Percentiles rank a stretch among this genome's conserved stretches.
These are phyloP conservation scores for Crithidia sp. DNA, from an alignment of 208 protist genomes.

Conservation along the genomic window DNA sequence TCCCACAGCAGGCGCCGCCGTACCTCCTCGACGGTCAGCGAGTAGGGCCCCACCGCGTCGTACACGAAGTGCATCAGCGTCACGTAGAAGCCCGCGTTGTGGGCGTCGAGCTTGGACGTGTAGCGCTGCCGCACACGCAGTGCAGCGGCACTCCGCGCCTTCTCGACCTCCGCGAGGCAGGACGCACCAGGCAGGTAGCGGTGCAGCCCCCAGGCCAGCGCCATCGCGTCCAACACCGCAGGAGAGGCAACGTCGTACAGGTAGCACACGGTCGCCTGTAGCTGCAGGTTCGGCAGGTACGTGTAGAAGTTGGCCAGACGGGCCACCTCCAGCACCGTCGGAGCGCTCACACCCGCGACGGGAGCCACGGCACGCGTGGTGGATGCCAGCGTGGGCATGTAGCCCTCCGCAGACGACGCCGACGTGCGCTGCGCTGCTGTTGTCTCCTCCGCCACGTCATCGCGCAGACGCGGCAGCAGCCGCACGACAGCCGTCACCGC, in stretches of 20 bases:
- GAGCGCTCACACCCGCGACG: slow-evolving; percentile 11
- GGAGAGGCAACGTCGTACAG: slow-evolving; percentile 46
- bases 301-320: slow-evolving; percentile 73
- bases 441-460: slow-evolving; percentile 7
- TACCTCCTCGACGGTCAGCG: slow-evolving; percentile 65
- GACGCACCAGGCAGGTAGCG: slow-evolving; percentile 45
- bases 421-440: neutral
- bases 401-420: no score
- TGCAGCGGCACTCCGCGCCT: slow-evolving; percentile 46
- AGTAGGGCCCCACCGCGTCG: slow-evolving; percentile 78
- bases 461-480: slow-evolving; percentile 51
- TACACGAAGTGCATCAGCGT: slow-evolving; percentile 81
- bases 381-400: slow-evolving; percentile 21
- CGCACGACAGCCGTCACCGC: slow-evolving; percentile 46
- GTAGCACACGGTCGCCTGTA: slow-evolving; percentile 82
- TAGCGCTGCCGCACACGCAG: slow-evolving; percentile 69
- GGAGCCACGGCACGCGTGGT: slow-evolving; percentile 21
- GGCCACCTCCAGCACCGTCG: slow-evolving; percentile 47
- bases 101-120: slow-evolving; percentile 48
- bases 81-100: slow-evolving; percentile 53
- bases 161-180: slow-evolving; percentile 30
- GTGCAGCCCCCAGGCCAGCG: slow-evolving; percentile 65
- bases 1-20: slow-evolving; percentile 68
- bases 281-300: slow-evolving; percentile 68
- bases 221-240: slow-evolving; percentile 60